These are phyloP conservation scores for Logfia minima DNA, from an alignment of 129 eudicot species.

Conservation along the genomic window DNA sequence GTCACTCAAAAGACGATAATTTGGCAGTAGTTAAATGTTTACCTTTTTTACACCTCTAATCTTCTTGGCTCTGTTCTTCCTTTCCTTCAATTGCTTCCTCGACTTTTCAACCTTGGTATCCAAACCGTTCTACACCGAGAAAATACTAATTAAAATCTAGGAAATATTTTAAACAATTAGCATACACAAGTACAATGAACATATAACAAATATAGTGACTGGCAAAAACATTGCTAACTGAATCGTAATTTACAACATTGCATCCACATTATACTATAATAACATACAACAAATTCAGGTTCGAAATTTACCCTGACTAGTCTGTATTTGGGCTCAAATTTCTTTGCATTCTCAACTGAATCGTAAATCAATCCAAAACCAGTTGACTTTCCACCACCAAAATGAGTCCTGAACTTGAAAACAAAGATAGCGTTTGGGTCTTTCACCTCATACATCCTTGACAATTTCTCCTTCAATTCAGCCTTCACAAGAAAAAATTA, in stretches of 20 bases:
- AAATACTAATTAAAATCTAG: background rate
- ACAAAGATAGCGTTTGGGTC: constrained; percentile 73
- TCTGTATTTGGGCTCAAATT: constrained; percentile 79
- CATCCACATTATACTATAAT: no score
- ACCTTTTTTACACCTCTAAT: constrained; percentile 75
- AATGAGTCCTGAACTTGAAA: constrained; percentile 80
- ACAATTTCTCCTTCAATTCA: constrained; percentile 73
- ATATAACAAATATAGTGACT: background rate
- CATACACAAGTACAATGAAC: background rate
- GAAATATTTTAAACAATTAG: background rate
- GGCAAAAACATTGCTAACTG: no score
- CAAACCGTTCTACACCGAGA: constrained; percentile 44
- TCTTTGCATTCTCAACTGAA: constrained; percentile 78
- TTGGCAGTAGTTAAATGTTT: background rate
- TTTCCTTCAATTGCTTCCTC: constrained; percentile 64
- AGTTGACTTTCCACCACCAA: constrained; percentile 84
- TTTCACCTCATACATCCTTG: constrained; percentile 60
- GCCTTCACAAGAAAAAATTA: constrained; percentile 36
- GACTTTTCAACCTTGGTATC: constrained; percentile 68
- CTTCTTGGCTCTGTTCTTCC: constrained; percentile 75
- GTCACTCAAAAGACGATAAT: no score
- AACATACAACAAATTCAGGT: background rate
- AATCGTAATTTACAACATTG: no score
- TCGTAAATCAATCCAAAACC: constrained; percentile 83
- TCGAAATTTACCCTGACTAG: constrained; percentile 65